Conservation (phyloP, 495 filamentous ascomycete species). For the Hyaloscypha bicolor region DNA sequence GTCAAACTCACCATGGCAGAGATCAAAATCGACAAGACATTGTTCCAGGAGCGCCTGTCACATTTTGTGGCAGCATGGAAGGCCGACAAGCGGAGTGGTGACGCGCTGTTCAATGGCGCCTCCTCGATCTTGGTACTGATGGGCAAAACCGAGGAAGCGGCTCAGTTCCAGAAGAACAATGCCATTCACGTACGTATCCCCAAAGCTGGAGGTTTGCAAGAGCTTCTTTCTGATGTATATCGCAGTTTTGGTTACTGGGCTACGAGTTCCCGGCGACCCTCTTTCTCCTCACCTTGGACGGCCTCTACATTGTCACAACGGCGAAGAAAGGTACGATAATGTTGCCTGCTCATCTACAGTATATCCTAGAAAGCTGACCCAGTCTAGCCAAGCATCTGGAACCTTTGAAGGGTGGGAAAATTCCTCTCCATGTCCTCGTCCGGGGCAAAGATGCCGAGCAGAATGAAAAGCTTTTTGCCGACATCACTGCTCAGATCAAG, state of each 20-base stretch:
- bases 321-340: conserved; percentile 82
- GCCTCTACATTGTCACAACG: conserved; percentile 88
- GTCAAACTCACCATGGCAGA: conserved; percentile 51
- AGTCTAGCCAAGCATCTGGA: conserved; percentile 85
- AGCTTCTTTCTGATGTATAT: conserved; percentile 11
- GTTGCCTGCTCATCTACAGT: background rate
- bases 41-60: conserved; percentile 89
- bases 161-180: conserved; percentile 88
- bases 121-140: conserved; percentile 85
- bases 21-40: conserved; percentile 86
- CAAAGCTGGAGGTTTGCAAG: background rate
- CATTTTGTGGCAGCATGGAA: conserved; percentile 92
- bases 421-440: conserved; percentile 85
- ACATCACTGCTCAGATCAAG: conserved; percentile 84
- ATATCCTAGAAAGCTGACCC: conserved; percentile 29
- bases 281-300: conserved; percentile 86
- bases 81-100: conserved; percentile 81
- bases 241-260: conserved; percentile 94
- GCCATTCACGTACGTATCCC: conserved; percentile 79
- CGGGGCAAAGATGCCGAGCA: conserved; percentile 85
- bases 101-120: conserved; percentile 80
- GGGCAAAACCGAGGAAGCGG: conserved; percentile 89
- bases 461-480: conserved; percentile 84
- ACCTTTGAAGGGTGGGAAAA: conserved; percentile 86
- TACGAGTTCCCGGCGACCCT: conserved; percentile 98